Conservation (phyloP, 2,329 filamentous ascomycete species). For the Aspergillus pseudoviridinutans region DNA sequence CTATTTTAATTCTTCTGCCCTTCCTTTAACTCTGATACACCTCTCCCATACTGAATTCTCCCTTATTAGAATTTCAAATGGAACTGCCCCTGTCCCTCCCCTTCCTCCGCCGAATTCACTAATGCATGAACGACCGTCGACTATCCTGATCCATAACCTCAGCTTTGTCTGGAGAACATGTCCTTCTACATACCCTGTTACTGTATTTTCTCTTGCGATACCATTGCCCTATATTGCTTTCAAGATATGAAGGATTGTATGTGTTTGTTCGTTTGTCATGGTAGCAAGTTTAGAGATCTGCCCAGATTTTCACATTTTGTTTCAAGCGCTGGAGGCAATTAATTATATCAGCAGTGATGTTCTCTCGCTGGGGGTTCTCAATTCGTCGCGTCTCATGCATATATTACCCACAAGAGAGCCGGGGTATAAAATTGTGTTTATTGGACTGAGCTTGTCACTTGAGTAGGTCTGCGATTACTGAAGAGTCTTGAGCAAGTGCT, state of each 20-base stretch:
- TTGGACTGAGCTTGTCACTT: neutral
- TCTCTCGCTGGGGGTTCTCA: neutral
- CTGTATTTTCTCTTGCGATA: neutral
- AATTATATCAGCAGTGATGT: neutral
- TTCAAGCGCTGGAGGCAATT: neutral
- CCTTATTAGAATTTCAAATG: neutral
- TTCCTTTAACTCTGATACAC: neutral
- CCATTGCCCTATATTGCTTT: neutral
- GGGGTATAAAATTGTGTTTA: neutral
- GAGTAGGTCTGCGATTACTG: neutral
- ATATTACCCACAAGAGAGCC: neutral
- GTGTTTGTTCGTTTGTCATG: neutral
- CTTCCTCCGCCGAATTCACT: neutral
- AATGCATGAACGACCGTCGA: neutral
- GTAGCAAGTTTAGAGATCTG: neutral
- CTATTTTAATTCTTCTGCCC: neutral
- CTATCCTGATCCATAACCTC: neutral
- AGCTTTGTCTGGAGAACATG: neutral
- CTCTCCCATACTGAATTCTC: neutral
- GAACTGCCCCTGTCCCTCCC: neutral
- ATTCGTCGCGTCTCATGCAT: neutral
- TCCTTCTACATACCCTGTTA: neutral
- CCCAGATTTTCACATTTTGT: neutral
- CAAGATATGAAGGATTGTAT: neutral
- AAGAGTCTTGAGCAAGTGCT: neutral